Conservation (phyloP, 345 rosid species). For the Leavenworthia alabamica region DNA sequence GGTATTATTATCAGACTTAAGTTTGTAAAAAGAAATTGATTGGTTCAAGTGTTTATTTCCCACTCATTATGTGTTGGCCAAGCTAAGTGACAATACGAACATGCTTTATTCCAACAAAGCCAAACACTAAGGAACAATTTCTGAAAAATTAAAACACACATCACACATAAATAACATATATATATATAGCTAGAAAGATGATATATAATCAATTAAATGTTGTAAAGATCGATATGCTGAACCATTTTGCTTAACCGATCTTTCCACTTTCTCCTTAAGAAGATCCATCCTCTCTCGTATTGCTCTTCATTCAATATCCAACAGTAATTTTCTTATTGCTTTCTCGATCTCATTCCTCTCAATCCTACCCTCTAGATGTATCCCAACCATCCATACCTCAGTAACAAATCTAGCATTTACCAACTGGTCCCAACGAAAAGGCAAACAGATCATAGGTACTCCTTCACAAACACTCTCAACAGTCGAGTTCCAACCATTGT, state of each 20-base stretch:
- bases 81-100: no score
- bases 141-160: no score
- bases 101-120: no score
- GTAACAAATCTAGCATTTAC: constrained; percentile 10
- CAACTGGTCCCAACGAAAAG: constrained; percentile 12
- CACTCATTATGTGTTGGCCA: no score
- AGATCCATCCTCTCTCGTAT: constrained; percentile 1
- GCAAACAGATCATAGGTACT: constrained; percentile 17
- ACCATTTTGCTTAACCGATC: constrained; percentile 2
- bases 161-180: neutral
- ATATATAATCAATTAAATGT: constrained; percentile 1
- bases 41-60: no score
- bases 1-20: no score
- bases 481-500: constrained; percentile 20
- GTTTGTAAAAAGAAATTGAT: no score
- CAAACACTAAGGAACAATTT: no score
- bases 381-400: constrained; percentile 9
- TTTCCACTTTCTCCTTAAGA: neutral
- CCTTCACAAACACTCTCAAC: constrained; percentile 22
- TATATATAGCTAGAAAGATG: neutral
- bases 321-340: neutral
- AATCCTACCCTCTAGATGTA: constrained; percentile 7
- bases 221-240: constrained; percentile 3
- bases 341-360: constrained; percentile 18
- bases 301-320: constrained; percentile 3